Percentiles rank a stretch among this genome's conserved stretches.
Conservation (phyloP, 1,284 basidiomycete genomes). For the Xanthoconium separans region DNA sequence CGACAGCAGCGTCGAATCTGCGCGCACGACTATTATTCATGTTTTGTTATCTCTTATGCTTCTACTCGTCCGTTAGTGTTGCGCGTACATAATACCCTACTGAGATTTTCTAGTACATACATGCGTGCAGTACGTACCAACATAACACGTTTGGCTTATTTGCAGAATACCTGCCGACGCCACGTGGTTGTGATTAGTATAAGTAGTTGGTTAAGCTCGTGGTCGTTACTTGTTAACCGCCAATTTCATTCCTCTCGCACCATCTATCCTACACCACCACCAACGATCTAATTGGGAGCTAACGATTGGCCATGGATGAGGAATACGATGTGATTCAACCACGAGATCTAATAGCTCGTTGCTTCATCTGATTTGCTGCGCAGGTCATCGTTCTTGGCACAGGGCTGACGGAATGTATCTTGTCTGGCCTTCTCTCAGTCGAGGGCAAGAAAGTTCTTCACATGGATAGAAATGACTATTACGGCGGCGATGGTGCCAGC, state of each 20-base stretch:
- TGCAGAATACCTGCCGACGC: conserved; percentile 3
- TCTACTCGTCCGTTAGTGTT: conserved; percentile 1
- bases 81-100: conserved; percentile 8
- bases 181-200: conserved; percentile 26
- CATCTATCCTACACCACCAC: conserved; percentile 14
- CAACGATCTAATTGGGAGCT: conserved; percentile 11
- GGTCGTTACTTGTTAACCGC: conserved; percentile 21
- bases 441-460: conserved; percentile 99
- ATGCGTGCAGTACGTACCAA: neutral
- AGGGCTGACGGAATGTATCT: conserved; percentile 96
- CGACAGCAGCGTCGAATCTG: neutral
- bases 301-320: conserved; percentile 71
- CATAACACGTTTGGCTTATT: conserved; percentile 10
- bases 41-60: conserved; percentile 6
- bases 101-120: neutral
- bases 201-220: conserved; percentile 20
- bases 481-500: conserved; percentile 96
- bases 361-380: conserved; percentile 13
- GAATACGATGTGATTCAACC: conserved; percentile 72
- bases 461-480: conserved; percentile 99
- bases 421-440: conserved; percentile 94
- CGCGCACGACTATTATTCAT: neutral
- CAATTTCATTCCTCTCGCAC: conserved; percentile 4
- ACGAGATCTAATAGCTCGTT: conserved; percentile 16
- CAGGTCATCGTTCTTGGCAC: conserved; percentile 95